Percentiles rank a stretch among this genome's conserved stretches.
Conservation (phyloP, 306 rosid genomes). For the Coriaria nepalensis region DNA sequence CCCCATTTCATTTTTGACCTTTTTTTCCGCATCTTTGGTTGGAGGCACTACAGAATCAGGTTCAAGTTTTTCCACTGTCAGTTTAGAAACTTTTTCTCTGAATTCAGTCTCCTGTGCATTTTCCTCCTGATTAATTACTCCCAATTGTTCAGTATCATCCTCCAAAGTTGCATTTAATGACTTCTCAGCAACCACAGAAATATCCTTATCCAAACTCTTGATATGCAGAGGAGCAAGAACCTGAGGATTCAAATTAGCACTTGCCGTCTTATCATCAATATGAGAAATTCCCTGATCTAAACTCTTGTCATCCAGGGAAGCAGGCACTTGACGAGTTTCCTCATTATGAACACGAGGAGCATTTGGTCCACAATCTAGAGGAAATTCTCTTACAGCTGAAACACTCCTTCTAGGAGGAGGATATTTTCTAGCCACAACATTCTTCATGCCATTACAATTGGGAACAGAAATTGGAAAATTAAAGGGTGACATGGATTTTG, state of each 20-base stretch:
- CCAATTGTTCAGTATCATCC: slow-evolving; percentile 14
- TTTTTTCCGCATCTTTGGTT: slow-evolving; percentile 13
- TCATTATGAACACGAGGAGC: slow-evolving; percentile 24
- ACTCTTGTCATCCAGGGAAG: slow-evolving; percentile 12
- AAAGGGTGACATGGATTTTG: slow-evolving; percentile 14
- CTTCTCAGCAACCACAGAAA: slow-evolving; percentile 17
- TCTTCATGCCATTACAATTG: slow-evolving; percentile 18
- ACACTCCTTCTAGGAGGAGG: slow-evolving; percentile 54
- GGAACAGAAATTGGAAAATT: slow-evolving; percentile 20
- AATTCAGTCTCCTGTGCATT: slow-evolving; percentile 14
- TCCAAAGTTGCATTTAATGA: slow-evolving; percentile 9
- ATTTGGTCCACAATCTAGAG: slow-evolving; percentile 57
- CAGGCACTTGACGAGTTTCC: slow-evolving; percentile 9
- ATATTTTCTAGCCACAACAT: slow-evolving; percentile 25
- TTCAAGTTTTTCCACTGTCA: slow-evolving; percentile 8
- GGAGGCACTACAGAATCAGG: slow-evolving; percentile 13
- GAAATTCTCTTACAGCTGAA: slow-evolving; percentile 64
- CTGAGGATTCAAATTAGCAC: slow-evolving; percentile 9
- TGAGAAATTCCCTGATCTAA: slow-evolving; percentile 16
- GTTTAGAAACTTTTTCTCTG: slow-evolving; percentile 11
- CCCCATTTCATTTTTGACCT: slow-evolving; percentile 10
- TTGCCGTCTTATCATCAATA: slow-evolving; percentile 12
- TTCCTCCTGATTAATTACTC: slow-evolving; percentile 22
- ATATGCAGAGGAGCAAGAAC: slow-evolving; percentile 12
- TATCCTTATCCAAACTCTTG: slow-evolving; percentile 15